Percentiles rank a stretch among this genome's conserved stretches.
These are phyloP conservation scores for Arthrobotrys conoides DNA, from an alignment of 2,329 filamentous ascomycete species.

Conservation along the genomic window DNA sequence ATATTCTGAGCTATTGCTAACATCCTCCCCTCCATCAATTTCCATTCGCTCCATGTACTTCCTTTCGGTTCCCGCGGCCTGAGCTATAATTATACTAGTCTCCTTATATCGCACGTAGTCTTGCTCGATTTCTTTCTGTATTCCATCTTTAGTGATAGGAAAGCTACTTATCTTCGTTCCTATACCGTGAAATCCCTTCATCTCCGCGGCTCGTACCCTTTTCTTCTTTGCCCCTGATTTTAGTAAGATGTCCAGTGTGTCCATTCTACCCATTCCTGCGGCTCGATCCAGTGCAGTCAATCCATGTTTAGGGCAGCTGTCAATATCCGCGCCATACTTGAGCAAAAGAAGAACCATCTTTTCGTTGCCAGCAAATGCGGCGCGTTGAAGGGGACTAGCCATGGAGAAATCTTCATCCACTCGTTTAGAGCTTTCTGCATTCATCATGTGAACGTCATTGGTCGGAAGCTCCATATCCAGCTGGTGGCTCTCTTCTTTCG, in stretches of 20 bases:
- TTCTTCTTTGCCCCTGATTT: constrained; percentile 23
- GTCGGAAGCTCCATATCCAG: too few species aligned
- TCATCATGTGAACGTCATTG: not conserved
- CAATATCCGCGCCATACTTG: constrained; percentile 11
- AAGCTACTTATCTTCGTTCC: constrained; percentile 18
- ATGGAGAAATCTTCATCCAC: not conserved
- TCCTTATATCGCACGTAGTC: not conserved
- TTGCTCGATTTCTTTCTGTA: not conserved
- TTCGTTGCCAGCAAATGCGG: not conserved
- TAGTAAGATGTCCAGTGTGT: constrained; percentile 21
- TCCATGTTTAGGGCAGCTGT: not conserved
- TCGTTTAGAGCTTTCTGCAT: not conserved
- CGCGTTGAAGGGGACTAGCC: constrained; percentile 16
- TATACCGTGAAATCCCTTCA: constrained; percentile 16
- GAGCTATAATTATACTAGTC: not conserved
- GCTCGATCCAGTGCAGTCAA: constrained; percentile 28
- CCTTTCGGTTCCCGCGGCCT: not conserved
- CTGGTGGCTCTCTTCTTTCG: too few species aligned
- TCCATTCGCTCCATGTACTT: not conserved
- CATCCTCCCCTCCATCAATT: not conserved
- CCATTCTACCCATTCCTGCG: constrained; percentile 4
- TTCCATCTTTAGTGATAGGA: not conserved
- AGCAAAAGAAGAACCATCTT: constrained; percentile 25
- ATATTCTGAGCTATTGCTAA: not conserved
- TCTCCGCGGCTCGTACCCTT: constrained; percentile 16